A percentile compares a stretch with the other conserved stretches of the same genome.
Evolutionary conservation across 148 eudicot species (phyloP).

Genomic region (Drosera capensis): DNA sequence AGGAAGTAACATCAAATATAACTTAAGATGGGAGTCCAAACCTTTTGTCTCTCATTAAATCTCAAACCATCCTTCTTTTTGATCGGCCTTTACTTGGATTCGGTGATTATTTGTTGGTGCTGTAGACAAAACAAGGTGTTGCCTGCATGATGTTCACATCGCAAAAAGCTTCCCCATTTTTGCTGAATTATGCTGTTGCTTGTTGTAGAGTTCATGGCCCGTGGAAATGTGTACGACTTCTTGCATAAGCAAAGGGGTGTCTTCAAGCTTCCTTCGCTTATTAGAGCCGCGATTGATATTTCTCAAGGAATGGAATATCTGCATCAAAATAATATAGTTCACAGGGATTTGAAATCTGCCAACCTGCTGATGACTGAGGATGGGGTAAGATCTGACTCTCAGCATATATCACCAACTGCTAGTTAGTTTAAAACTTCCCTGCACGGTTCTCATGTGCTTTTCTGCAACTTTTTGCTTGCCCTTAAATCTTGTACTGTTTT

Average conservation of each 20-base stretch:
- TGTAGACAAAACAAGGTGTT: neutral
- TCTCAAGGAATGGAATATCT: constrained; percentile 77
- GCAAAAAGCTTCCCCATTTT: constrained; percentile 5
- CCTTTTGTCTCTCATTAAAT: no score
- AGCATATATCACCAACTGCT: neutral
- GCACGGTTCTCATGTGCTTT: neutral
- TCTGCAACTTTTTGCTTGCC: neutral
- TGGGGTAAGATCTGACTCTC: constrained; percentile 36
- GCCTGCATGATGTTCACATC: neutral
- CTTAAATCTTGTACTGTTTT: neutral
- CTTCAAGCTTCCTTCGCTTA: constrained; percentile 39
- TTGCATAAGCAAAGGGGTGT: constrained; percentile 58
- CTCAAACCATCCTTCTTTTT: no score
- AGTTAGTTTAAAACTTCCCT: no score
- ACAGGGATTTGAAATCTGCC: constrained; percentile 87
- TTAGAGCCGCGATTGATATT: constrained; percentile 70
- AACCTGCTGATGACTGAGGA: constrained; percentile 72
- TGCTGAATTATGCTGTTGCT: constrained; percentile 5
- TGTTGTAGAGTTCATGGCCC: constrained; percentile 64
- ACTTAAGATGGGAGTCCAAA: no score
- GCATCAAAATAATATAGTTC: constrained; percentile 69
- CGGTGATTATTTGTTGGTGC: neutral
- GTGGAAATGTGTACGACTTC: constrained; percentile 65
- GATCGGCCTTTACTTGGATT: no score
- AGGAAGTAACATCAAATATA: no score